Conservation (phyloP, 2,329 filamentous ascomycete genomes). For the Pseudogymnoascus sp. region DNA sequence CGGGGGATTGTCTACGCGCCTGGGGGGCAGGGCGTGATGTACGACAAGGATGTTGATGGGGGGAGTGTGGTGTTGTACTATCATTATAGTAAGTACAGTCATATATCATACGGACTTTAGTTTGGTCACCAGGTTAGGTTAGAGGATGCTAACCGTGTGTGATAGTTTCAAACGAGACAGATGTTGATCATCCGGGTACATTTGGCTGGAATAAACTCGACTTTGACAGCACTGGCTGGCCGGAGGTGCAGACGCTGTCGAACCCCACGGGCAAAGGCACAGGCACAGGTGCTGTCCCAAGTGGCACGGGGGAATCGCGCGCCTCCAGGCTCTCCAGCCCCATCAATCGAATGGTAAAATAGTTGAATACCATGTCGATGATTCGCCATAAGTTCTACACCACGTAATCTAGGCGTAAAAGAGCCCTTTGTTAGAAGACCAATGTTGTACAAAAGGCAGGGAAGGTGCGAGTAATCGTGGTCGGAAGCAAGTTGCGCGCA, state of each 20-base stretch:
- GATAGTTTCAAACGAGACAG: not conserved
- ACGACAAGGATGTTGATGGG: not conserved
- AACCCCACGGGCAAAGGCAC: not conserved
- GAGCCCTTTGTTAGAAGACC: not conserved
- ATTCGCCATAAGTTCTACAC: not conserved
- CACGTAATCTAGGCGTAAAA: not conserved
- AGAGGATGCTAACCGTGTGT: not conserved
- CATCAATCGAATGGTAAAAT: not conserved
- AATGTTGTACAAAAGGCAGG: not conserved
- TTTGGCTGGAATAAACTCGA: not conserved
- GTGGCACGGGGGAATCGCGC: not conserved
- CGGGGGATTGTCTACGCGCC: slow-evolving; percentile 57
- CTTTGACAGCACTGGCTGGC: not conserved
- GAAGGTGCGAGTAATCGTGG: not conserved
- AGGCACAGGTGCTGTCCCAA: not conserved
- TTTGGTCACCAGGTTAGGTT: not conserved
- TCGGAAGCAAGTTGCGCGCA: no score
- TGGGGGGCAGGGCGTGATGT: slow-evolving; percentile 36
- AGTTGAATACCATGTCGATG: not conserved
- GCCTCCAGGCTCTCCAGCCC: not conserved
- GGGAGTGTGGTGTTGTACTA: not conserved
- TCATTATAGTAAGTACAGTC: not conserved
- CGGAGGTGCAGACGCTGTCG: not conserved
- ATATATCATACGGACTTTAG: not conserved
- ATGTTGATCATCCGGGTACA: not conserved